Evolutionary conservation across 225 moss, liverwort and hornwort genomes (phyloP).

Genomic region (Physcomitrium patens): DNA sequence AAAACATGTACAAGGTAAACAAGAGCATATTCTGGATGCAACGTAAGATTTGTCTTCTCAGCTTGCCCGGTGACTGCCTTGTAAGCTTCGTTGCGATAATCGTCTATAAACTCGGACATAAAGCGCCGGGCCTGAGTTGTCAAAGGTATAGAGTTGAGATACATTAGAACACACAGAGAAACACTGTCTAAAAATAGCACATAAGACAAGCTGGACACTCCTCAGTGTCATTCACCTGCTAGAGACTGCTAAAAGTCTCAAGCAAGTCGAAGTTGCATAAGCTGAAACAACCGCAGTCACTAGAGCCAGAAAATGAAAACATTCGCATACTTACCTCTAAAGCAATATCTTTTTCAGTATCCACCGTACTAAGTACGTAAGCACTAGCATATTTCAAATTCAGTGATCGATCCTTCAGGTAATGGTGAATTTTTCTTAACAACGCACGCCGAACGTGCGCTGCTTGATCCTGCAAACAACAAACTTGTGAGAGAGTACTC

Average conservation of each 20-base stretch:
- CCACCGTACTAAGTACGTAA: constrained; percentile 81
- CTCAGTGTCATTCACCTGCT: not conserved
- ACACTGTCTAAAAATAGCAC: not conserved
- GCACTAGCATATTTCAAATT: constrained; percentile 86
- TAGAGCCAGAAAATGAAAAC: not conserved
- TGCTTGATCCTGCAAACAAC: constrained; percentile 66
- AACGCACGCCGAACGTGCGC: constrained; percentile 75
- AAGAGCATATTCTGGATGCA: constrained; percentile 84
- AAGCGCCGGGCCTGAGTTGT: constrained; percentile 69
- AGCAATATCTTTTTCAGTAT: constrained; percentile 70
- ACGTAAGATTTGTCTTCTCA: constrained; percentile 65
- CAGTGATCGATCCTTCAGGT: constrained; percentile 77
- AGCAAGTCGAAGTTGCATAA: not conserved
- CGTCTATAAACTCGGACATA: constrained; percentile 77
- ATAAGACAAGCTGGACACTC: constrained; percentile 13
- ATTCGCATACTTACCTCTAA: constrained; percentile 54
- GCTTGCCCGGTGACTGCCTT: constrained; percentile 60
- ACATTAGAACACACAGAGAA: not conserved
- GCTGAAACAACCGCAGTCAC: not conserved
- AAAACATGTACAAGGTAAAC: constrained; percentile 83
- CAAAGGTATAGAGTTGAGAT: not conserved
- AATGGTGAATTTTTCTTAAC: constrained; percentile 77
- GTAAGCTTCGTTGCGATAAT: constrained; percentile 77
- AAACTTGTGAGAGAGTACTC: constrained; percentile 12
- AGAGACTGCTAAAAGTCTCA: not conserved